Evolutionary conservation across 331 rosid genomes (phyloP).

Genomic region (Erythrophleum ivorense): DNA sequence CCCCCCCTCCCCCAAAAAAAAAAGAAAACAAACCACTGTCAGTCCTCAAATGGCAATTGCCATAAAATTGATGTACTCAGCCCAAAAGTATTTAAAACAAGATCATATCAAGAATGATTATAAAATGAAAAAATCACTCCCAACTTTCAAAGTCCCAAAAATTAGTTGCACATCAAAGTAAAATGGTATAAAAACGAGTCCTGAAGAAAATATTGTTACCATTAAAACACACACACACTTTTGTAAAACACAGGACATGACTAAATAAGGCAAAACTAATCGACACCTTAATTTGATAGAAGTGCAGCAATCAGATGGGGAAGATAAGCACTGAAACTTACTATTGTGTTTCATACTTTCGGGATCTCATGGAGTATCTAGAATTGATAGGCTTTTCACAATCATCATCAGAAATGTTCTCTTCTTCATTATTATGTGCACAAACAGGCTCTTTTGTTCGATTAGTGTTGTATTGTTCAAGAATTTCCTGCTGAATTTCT

Average conservation of each 20-base stretch:
- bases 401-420: conserved; percentile 42
- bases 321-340: conserved; percentile 47
- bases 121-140: conserved; percentile 1
- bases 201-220: conserved; percentile 18
- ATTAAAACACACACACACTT: conserved; percentile 4
- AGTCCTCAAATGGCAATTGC: neutral
- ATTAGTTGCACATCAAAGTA: neutral
- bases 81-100: neutral
- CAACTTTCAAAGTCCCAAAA: conserved; percentile 2
- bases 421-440: conserved; percentile 41
- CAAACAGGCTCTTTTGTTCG: conserved; percentile 33
- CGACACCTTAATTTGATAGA: conserved; percentile 29
- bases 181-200: conserved; percentile 22
- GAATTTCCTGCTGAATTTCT: conserved; percentile 42
- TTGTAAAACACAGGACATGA: conserved; percentile 19
- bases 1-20: neutral
- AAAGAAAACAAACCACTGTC: neutral
- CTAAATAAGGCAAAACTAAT: conserved; percentile 21
- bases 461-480: conserved; percentile 32
- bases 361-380: conserved; percentile 43
- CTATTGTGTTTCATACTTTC: conserved; percentile 34
- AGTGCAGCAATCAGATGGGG: conserved; percentile 5
- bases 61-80: neutral
- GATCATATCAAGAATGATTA: neutral
- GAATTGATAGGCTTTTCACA: conserved; percentile 31